Percentiles rank a stretch among this genome's conserved stretches.
These are phyloP conservation scores for Aspergillus ibericus DNA, from an alignment of 2,329 filamentous ascomycete species.

Conservation along the genomic window DNA sequence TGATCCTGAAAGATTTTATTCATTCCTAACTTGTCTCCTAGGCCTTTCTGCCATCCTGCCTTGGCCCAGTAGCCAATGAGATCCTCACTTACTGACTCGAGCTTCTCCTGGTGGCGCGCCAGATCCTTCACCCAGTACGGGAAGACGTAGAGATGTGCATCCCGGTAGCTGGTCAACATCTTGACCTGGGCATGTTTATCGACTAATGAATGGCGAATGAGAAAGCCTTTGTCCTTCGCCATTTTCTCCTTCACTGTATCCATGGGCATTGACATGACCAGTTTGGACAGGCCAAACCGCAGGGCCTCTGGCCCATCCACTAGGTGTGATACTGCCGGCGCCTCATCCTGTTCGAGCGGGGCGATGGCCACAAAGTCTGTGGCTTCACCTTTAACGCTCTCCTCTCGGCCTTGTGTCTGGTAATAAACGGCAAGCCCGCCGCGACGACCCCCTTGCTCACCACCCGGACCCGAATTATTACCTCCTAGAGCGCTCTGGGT, in stretches of 20 bases:
- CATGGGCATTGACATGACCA: constrained; percentile 84
- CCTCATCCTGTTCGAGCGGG: constrained; percentile 57
- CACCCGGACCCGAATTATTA: constrained; percentile 52
- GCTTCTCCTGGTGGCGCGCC: constrained; percentile 71
- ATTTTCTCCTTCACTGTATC: constrained; percentile 83
- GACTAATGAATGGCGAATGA: constrained; percentile 74
- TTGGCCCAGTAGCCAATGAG: constrained; percentile 96
- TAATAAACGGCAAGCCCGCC: constrained; percentile 91
- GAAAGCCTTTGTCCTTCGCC: constrained; percentile 66
- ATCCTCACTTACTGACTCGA: constrained; percentile 89
- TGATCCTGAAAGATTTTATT: constrained; percentile 60
- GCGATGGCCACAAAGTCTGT: constrained; percentile 87
- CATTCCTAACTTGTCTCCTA: constrained; percentile 75
- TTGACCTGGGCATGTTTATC: constrained; percentile 72
- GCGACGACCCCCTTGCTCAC: constrained; percentile 61
- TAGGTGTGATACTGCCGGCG: constrained; percentile 56
- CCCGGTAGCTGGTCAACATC: constrained; percentile 80
- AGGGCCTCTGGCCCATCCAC: constrained; percentile 58
- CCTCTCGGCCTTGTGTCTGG: constrained; percentile 71
- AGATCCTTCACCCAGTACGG: constrained; percentile 89
- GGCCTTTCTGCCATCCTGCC: constrained; percentile 80
- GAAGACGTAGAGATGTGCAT: constrained; percentile 93
- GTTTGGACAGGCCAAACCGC: constrained; percentile 67
- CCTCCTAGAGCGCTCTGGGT: constrained; percentile 68
- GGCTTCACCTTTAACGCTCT: constrained; percentile 81